Conservation (phyloP, 2,329 filamentous ascomycete species). For the Claviceps fusiformis region DNA sequence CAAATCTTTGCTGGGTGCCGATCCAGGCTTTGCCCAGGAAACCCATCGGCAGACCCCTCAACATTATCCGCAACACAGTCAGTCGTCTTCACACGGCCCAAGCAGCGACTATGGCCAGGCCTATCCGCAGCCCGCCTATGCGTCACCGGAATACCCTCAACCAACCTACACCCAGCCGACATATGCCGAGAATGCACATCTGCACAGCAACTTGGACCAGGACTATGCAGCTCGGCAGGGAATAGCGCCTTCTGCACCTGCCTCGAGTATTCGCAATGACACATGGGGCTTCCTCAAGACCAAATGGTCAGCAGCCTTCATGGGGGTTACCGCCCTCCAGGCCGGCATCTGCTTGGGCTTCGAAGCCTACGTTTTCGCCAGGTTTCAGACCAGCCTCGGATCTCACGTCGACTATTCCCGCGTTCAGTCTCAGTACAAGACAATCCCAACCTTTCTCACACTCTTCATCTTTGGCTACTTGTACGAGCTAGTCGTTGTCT, state of each 20-base stretch:
- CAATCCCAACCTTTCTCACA: constrained; percentile 89
- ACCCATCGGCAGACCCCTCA: constrained; percentile 13
- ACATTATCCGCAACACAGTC: constrained; percentile 12
- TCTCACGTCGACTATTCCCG: constrained; percentile 24
- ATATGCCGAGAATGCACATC: constrained; percentile 15
- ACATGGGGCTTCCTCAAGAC: constrained; percentile 64
- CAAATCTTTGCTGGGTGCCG: constrained; percentile 25
- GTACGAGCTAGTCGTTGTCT: constrained; percentile 79
- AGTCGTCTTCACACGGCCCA: constrained; percentile 7
- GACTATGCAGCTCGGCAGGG: constrained; percentile 26
- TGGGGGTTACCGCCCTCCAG: constrained; percentile 60
- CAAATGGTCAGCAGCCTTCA: constrained; percentile 80
- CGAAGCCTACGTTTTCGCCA: constrained; percentile 86
- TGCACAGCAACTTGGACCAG: constrained; percentile 20
- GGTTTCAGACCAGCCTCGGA: constrained; percentile 56
- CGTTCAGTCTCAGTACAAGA: constrained; percentile 42
- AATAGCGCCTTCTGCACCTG: constrained; percentile 18
- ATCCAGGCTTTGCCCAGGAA: constrained; percentile 24
- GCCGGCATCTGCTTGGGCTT: constrained; percentile 68
- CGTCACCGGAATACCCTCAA: constrained; percentile 16
- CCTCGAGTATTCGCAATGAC: constrained; percentile 18
- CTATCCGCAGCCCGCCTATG: constrained; percentile 19
- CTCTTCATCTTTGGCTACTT: constrained; percentile 96
- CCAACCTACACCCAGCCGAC: constrained; percentile 14
- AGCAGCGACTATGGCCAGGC: constrained; percentile 19